Evolutionary conservation across 306 rosid genomes (phyloP).

Genomic region (Vicia faba): DNA sequence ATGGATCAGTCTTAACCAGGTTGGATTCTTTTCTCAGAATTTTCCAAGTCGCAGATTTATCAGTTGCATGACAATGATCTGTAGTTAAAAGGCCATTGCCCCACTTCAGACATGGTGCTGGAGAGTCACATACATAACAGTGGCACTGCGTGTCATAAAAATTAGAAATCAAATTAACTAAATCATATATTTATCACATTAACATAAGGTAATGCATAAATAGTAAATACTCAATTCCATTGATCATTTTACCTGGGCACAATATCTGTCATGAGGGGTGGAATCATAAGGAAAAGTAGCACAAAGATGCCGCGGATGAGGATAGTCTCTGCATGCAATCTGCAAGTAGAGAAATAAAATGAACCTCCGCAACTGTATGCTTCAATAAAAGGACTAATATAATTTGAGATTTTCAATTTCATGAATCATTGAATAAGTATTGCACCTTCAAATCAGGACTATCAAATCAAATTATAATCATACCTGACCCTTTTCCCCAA

Average conservation of each 20-base stretch:
- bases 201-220: background rate
- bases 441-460: background rate
- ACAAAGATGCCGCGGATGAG: conserved; percentile 86
- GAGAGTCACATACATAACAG: conserved; percentile 76
- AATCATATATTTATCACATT: conserved; percentile 7
- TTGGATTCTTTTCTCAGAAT: conserved; percentile 45
- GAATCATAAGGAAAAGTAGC: conserved; percentile 60
- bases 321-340: conserved; percentile 89
- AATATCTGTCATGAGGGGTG: conserved; percentile 59
- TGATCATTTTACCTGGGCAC: conserved; percentile 53
- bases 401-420: too few relatives aligned
- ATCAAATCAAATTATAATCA: background rate
- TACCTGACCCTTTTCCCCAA: conserved; percentile 87
- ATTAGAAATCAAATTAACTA: conserved; percentile 24
- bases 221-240: background rate
- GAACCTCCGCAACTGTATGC: background rate
- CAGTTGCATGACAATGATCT: conserved; percentile 85
- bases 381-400: too few relatives aligned
- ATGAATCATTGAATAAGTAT: too few relatives aligned
- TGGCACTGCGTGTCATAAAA: conserved; percentile 66
- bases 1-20: conserved; percentile 40
- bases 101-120: conserved; percentile 78
- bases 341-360: conserved; percentile 43
- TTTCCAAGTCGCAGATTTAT: conserved; percentile 58
- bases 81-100: conserved; percentile 42